Percentiles rank a stretch among this genome's conserved stretches.
phyloP scores from a whole-genome alignment of 2,329 filamentous ascomycete species.

The Blastomyces gilchristii region DNA sequence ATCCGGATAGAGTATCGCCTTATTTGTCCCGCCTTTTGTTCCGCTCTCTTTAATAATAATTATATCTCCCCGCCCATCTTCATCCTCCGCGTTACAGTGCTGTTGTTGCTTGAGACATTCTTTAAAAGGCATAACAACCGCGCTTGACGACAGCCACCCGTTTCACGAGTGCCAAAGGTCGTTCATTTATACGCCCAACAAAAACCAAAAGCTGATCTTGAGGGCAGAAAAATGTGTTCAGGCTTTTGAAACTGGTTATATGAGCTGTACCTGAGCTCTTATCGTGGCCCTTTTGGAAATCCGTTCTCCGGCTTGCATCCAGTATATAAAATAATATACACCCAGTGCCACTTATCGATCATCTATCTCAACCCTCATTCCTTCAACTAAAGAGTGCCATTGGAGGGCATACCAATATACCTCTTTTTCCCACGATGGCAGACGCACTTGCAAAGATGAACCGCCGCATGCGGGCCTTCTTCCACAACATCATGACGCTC shows the following conservation, averaged over 20 bases:
- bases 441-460: slow-evolving; percentile 29
- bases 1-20: background rate
- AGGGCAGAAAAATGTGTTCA: background rate
- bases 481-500: slow-evolving; percentile 30
- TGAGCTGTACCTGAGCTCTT: background rate
- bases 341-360: background rate
- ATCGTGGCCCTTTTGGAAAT: background rate
- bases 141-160: background rate
- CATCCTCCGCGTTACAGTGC: background rate
- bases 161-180: background rate
- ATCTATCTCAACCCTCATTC: background rate
- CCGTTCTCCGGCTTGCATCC: background rate
- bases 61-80: background rate
- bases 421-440: slow-evolving; percentile 9
- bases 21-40: background rate
- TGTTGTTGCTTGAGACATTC: background rate
- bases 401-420: background rate
- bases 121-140: background rate
- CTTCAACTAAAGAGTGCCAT: background rate
- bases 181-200: background rate
- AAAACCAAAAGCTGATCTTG: background rate
- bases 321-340: background rate
- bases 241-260: background rate
- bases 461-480: slow-evolving; percentile 33
- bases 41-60: background rate